Conservation (phyloP, 306 rosid genomes). For the Trichosanthes cucumerina region DNA sequence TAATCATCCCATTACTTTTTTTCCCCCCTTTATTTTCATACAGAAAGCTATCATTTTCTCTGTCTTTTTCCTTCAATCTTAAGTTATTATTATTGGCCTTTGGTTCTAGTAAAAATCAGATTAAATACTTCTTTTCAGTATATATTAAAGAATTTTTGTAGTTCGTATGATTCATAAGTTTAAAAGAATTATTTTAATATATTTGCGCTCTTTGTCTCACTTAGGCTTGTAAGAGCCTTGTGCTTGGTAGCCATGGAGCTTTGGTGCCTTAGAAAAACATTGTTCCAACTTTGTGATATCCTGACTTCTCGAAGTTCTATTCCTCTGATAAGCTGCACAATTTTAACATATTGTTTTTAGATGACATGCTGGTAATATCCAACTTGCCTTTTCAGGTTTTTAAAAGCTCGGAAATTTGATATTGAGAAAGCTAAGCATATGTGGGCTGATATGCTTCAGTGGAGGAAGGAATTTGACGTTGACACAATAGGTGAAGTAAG, state of each 20-base stretch:
- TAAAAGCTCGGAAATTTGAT: constrained; percentile 93
- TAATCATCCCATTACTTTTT: not conserved
- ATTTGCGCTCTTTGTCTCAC: not conserved
- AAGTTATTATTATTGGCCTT: not conserved
- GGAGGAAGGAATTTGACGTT: constrained; percentile 80
- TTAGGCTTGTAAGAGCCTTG: not conserved
- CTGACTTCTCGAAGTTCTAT: not conserved
- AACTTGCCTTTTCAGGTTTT: constrained; percentile 35
- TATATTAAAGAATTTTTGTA: not conserved
- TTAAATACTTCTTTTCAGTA: not conserved
- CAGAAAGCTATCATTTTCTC: not conserved
- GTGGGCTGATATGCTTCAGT: constrained; percentile 94
- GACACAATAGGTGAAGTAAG: constrained; percentile 74
- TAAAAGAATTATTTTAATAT: not conserved
- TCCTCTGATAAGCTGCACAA: not conserved
- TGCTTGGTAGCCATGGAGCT: not conserved
- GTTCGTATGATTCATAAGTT: not conserved
- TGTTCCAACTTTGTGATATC: not conserved
- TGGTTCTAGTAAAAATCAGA: not conserved
- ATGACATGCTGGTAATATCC: constrained; percentile 7
- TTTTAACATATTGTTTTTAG: not conserved
- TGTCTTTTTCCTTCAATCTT: not conserved
- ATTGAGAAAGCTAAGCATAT: constrained; percentile 83
- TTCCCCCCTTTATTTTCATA: not conserved
- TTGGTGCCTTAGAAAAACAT: not conserved